Base-by-base conservation (phyloP, 2,329 filamentous ascomycete species). In the Talaromyces sp. region DNA sequence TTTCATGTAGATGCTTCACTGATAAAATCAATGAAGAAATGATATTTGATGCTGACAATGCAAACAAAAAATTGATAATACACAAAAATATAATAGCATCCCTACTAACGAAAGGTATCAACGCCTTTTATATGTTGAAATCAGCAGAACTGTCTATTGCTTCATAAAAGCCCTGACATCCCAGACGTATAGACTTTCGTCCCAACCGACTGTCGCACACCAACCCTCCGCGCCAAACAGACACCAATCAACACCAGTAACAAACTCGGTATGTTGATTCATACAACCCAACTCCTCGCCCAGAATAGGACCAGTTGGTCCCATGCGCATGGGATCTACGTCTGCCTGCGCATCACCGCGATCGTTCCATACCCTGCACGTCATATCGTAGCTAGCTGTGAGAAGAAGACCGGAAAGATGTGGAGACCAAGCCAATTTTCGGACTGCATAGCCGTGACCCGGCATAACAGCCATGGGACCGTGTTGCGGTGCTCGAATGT, bases 361-460 rank as follows among this genome's bases (percentile, higher is more conserved):
- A 74, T 98, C 95, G 11, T 88, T 92, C 95, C 95, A 99, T 59
- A 97, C 83, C 37, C 95, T 87, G 70, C 95, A 96, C 6, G 92
- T 97, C 95, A 99, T 99, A 78, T 99, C 95, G 77, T 99, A 99
- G 74, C 93, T 95, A 1, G 91, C 94, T 71, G 89, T 95, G 48
- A 97, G 84, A 48, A 99, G 79, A 10, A 97, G 85, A 75, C 98
- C 92, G 65, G 88, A 88, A n/a, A 95, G 85, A 80, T 99, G 95
- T 10, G 95, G 95, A 72, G 91, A 96, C 94, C 95, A 99, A 6
- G 91, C 87, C 4, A 99, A 74, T 68, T 90, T 88, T 57, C 93
- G 84, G 31, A 98, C 88, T 3, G 95, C 95, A 76, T 97, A 99
- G 59, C 95, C 88, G 76, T 99, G 95, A 13, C 95, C 95, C 11